Conservation (phyloP, 345 rosid genomes). For the thale cress (Arabidopsis thaliana) region DNA sequence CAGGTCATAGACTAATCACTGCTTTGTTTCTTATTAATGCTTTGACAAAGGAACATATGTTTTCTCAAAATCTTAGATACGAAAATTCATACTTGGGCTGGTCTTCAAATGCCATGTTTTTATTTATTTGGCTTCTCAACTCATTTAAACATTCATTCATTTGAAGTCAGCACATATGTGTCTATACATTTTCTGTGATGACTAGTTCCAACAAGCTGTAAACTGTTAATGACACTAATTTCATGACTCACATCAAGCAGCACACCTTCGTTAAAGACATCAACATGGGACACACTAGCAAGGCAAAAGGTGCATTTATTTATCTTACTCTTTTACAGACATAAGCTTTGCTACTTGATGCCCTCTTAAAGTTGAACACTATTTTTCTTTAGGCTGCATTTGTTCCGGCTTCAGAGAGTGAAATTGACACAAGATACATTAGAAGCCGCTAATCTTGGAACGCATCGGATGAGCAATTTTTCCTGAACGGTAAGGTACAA, state of each 20-base stretch:
- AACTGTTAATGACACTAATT: conserved; percentile 1
- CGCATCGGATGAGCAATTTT: conserved; percentile 65
- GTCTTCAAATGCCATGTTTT: not conserved
- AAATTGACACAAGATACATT: conserved; percentile 94
- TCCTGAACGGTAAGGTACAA: conserved; percentile 72
- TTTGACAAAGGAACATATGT: conserved; percentile 11
- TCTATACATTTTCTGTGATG: conserved; percentile 19
- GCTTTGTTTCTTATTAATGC: conserved; percentile 23
- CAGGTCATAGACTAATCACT: conserved; percentile 39
- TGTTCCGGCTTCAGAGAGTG: conserved; percentile 94
- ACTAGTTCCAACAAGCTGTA: conserved; percentile 14
- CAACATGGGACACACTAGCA: conserved; percentile 95
- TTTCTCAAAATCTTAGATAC: conserved; percentile 24
- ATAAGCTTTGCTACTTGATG: conserved; percentile 16
- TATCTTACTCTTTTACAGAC: conserved; percentile 18
- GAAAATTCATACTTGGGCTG: not conserved
- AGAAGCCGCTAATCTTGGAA: conserved; percentile 97
- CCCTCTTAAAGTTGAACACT: conserved; percentile 29
- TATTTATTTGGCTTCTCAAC: not conserved
- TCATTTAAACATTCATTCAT: not conserved
- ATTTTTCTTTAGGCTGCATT: conserved; percentile 78
- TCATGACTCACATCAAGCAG: conserved; percentile 76
- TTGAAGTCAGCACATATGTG: conserved; percentile 14
- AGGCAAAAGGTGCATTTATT: conserved; percentile 75
- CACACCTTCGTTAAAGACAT: conserved; percentile 90